Base-by-base conservation (phyloP, 148 eudicot genomes). In the Amaranthus hypochondriacus region DNA sequence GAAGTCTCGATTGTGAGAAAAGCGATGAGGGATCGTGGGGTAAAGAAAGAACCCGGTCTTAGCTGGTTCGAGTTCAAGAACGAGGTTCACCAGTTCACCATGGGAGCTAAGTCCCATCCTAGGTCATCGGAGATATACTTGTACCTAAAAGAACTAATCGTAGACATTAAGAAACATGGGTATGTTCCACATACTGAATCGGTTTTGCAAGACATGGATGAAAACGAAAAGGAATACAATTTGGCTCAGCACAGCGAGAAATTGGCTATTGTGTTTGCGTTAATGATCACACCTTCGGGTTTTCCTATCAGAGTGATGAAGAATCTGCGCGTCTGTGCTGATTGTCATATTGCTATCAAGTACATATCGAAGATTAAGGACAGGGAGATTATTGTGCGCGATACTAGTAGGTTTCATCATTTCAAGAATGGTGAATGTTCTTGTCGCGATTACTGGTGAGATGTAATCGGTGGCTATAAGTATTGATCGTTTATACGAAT, bases 31-130 rank as follows among this genome's bases (percentile, higher is more conserved):
- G 90, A 84, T 43, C 77, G 77, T 76, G 75, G 77, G 73, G 88
- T 90, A 63, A 93, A 85, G 82, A 93, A 93, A 73, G 92, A 89
- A 68, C 96, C 96, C 0, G 94, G 96, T 10, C 71, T 90, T 62
- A 93, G 98, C 81, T 93, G 98, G 98, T 85, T 90, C 7, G 98
- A 93, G 77, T 61, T 83, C 70, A 87, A 78, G 82, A 87, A 89
- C 66, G 66, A 89, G 57, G 79, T 93, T 79, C 85, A 87, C 80
- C 86, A 89, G 72, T 93, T 93, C 50, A 76, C 80, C 47, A 85
- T 81, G 81, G 90, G 87, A 52, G 92, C 89, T 9, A 83, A 84
- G 77, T 85, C 87, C 5, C 92, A 93, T 81, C 90, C 90, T 18
- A 83, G 81, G 21, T 81, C 77, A 65, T 77, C 54, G 64, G 90